Percentiles rank a stretch among this genome's conserved stretches.
Evolutionary conservation across 2,329 filamentous ascomycete species (phyloP).

Genomic region (Ceratocystis variospora): DNA sequence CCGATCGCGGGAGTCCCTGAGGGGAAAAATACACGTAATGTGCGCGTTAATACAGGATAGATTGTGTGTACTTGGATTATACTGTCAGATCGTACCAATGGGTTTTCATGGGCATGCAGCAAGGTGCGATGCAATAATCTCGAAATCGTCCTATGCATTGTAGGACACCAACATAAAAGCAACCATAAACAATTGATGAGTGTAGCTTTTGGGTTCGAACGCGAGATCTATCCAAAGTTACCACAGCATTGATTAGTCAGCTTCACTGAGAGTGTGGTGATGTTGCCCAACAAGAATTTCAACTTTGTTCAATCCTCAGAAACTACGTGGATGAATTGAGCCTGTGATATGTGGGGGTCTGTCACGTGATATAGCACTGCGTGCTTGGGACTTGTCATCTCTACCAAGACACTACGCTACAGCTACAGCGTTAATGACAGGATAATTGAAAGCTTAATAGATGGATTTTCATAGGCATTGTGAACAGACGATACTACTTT

Average conservation of each 20-base stretch:
- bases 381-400: not conserved
- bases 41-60: too few relatives aligned
- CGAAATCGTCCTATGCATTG: constrained; percentile 24
- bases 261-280: not conserved
- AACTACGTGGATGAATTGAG: not conserved
- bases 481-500: not conserved
- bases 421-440: not conserved
- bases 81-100: constrained; percentile 44
- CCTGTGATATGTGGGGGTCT: not conserved
- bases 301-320: too few relatives aligned
- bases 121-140: constrained; percentile 31
- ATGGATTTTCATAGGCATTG: not conserved
- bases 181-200: not conserved
- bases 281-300: not conserved
- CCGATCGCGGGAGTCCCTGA: constrained; percentile 73
- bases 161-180: not conserved
- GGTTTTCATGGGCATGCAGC: constrained; percentile 60
- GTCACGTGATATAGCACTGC: not conserved
- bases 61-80: too few relatives aligned
- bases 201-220: not conserved
- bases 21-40: not conserved
- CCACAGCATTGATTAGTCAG: too few relatives aligned
- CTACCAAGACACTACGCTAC: not conserved
- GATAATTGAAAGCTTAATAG: not conserved
- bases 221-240: not conserved